Base-by-base conservation (phyloP, 1,139 yeast genomes). In the Spathaspora sp. region DNA sequence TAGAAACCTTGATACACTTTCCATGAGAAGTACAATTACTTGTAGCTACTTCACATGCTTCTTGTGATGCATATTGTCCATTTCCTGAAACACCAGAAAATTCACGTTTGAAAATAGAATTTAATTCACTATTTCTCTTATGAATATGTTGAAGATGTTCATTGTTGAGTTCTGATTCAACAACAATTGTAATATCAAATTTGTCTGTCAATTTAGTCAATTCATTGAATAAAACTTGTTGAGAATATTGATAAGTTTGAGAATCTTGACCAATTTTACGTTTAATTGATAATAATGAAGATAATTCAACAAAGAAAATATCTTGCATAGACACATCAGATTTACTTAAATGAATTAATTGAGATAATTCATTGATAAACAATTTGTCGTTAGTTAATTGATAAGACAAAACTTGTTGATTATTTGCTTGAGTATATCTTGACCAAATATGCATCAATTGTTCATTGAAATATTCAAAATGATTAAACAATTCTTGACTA, bases 1-100 rank as follows among this genome's bases (percentile, higher is more conserved):
- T 39, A 7, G 26, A 38, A 11, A 39, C 34, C 18, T 51, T 27
- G n/a, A 15, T 38, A 58, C 82, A 76, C 36, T 64, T 65, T n/a
- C 93, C 93, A 56, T 81, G 89, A 38, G 78, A 75, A 25, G 80
- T 75, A 66, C 93, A 86, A 45, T 70, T 67, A 48, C 72, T 64
- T 17, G 91, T 84, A 29, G 72, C 63, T 11, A 64, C 68, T 47
- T 72, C 66, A 63, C 93, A 85, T 15, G 74, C 68, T 43, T 75
- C 81, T 57, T 79, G 74, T 23, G 81, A 64, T 11, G 64, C 47
- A 53, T 65, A 79, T 53, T 20, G 26, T 17, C 26, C 26, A 20
- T 37, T 37, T 79, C 39, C 39, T 18, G 38, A 34, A 6, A 25
- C 20, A 2, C 38, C 38, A 7, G 39, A 13, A 4, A n/a, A 5